phyloP scores from a whole-genome alignment of 495 filamentous ascomycete genomes.

The Tuber borchii region DNA sequence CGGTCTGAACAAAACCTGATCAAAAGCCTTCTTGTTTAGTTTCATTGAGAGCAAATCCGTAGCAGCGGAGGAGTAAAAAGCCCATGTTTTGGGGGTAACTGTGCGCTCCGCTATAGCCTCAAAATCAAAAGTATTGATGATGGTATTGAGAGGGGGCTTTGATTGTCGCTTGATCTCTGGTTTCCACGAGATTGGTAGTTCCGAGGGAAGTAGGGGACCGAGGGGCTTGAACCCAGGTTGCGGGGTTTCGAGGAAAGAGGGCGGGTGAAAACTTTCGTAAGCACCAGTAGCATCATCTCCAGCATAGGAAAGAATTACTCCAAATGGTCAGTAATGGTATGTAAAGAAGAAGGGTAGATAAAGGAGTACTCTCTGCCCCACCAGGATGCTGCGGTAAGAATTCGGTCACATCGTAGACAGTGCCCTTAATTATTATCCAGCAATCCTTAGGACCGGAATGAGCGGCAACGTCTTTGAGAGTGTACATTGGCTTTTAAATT shows the following conservation, averaged over 20 bases:
- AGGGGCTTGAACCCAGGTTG: slow-evolving; percentile 52
- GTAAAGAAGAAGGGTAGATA: slow-evolving; percentile 2
- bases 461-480: slow-evolving; percentile 46
- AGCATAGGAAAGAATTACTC: slow-evolving; percentile 63
- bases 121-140: slow-evolving; percentile 74
- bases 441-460: slow-evolving; percentile 61
- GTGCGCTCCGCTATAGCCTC: slow-evolving; percentile 56
- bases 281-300: slow-evolving; percentile 64
- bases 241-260: slow-evolving; percentile 54
- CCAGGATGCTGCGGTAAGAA: slow-evolving; percentile 61
- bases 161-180: not conserved
- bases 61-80: slow-evolving; percentile 75
- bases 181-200: not conserved
- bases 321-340: slow-evolving; percentile 6
- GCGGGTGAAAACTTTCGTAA: slow-evolving; percentile 62
- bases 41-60: slow-evolving; percentile 61
- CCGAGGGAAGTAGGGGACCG: slow-evolving; percentile 43
- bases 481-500: slow-evolving; percentile 22
- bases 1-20: slow-evolving; percentile 64
- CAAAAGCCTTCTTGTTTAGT: slow-evolving; percentile 52
- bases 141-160: slow-evolving; percentile 60
- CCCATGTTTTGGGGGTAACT: slow-evolving; percentile 66
- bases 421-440: slow-evolving; percentile 68
- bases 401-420: slow-evolving; percentile 69
- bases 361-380: slow-evolving; percentile 48